Evolutionary conservation across 495 filamentous ascomycete species (phyloP).

Genomic region (Penicillium coprophilum): DNA sequence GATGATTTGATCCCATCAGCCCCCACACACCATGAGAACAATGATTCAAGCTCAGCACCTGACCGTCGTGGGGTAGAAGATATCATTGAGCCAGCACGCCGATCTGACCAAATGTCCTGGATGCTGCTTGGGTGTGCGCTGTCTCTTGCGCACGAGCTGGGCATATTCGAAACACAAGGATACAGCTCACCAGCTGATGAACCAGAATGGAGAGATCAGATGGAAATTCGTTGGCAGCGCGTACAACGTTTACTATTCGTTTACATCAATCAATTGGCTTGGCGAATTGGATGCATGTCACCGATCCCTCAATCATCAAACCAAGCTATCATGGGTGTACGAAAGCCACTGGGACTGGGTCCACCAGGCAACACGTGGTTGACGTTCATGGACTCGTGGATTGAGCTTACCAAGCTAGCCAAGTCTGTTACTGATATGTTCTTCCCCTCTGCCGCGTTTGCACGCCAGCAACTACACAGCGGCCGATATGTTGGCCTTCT

Average conservation of each 20-base stretch:
- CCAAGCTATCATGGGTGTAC: slow-evolving; percentile 39
- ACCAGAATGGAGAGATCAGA: slow-evolving; percentile 36
- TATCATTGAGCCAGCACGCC: slow-evolving; percentile 51
- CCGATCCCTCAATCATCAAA: slow-evolving; percentile 52
- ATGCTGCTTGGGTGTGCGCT: slow-evolving; percentile 53
- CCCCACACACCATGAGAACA: slow-evolving; percentile 20
- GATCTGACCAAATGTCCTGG: slow-evolving; percentile 60
- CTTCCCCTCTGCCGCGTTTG: slow-evolving; percentile 52
- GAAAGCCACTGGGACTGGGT: slow-evolving; percentile 30
- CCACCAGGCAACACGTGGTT: slow-evolving; percentile 42
- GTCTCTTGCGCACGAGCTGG: slow-evolving; percentile 52
- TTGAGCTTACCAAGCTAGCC: slow-evolving; percentile 53
- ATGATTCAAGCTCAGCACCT: slow-evolving; percentile 23
- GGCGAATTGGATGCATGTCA: slow-evolving; percentile 54
- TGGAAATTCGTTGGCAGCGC: slow-evolving; percentile 43
- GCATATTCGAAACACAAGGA: slow-evolving; percentile 49
- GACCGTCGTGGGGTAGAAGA: slow-evolving; percentile 45
- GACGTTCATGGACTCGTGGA: slow-evolving; percentile 51
- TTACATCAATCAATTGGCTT: slow-evolving; percentile 54
- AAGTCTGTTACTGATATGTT: slow-evolving; percentile 56
- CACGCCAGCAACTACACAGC: slow-evolving; percentile 51
- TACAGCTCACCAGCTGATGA: slow-evolving; percentile 23
- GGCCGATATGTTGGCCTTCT: slow-evolving; percentile 54
- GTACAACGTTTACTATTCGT: slow-evolving; percentile 51
- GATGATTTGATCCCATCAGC: slow-evolving; percentile 36